A percentile compares a stretch with the other conserved stretches of the same genome.
Conservation (phyloP, 2,329 filamentous ascomycete species). For the Aureobasidium sp. region DNA sequence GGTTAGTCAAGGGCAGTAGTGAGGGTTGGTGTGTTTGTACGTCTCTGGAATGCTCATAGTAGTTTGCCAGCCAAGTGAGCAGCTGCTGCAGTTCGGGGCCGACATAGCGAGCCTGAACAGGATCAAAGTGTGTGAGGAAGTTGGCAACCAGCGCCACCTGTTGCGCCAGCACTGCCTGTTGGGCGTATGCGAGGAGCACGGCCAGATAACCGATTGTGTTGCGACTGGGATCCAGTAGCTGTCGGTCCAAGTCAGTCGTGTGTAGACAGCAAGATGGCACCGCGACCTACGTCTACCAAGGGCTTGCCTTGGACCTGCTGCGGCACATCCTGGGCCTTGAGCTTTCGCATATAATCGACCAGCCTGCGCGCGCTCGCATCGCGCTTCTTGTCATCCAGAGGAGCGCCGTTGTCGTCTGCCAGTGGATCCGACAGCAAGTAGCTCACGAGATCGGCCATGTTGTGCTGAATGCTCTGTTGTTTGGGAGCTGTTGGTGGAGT, state of each 20-base stretch:
- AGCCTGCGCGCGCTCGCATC: not conserved
- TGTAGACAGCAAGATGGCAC: not conserved
- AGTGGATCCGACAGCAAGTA: not conserved
- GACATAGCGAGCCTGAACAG: slow-evolving; percentile 46
- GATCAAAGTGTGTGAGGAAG: slow-evolving; percentile 41
- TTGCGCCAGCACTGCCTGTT: slow-evolving; percentile 19
- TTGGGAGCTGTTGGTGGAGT: not conserved
- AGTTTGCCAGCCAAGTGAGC: slow-evolving; percentile 28
- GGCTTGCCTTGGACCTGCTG: slow-evolving; percentile 3
- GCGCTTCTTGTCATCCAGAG: not conserved
- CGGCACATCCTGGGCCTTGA: slow-evolving; percentile 1
- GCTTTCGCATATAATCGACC: not conserved
- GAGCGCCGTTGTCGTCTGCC: not conserved
- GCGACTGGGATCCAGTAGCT: slow-evolving; percentile 43
- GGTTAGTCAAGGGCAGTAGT: not conserved
- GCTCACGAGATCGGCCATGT: not conserved
- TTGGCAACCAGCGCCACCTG: slow-evolving; percentile 36
- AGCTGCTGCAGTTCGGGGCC: slow-evolving; percentile 40
- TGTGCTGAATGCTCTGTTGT: not conserved
- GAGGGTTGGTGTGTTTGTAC: slow-evolving; percentile 2
- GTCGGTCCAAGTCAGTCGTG: not conserved
- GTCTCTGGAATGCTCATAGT: slow-evolving; percentile 10
- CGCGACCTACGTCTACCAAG: not conserved
- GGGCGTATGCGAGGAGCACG: slow-evolving; percentile 36
- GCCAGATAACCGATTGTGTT: slow-evolving; percentile 53